Evolutionary conservation across 148 eudicot species (phyloP).

Genomic region (Amaranthus cruentus): DNA sequence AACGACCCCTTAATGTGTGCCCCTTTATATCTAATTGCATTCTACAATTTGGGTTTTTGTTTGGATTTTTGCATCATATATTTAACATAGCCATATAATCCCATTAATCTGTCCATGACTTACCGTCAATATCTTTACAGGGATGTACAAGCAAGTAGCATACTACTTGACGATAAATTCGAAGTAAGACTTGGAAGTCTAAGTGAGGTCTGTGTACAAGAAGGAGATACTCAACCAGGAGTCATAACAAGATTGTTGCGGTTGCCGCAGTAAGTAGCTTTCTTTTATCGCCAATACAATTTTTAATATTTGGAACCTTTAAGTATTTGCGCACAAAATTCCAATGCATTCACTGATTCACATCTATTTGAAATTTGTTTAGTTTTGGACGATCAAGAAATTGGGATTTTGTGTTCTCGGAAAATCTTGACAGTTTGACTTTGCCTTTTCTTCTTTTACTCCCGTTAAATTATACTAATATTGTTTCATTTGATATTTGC

Average conservation of each 20-base stretch:
- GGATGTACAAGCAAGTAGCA: conserved; percentile 97
- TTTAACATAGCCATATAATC: too few species aligned
- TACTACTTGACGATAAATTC: conserved; percentile 95
- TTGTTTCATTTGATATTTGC: conserved; percentile 35
- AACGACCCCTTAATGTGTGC: too few species aligned
- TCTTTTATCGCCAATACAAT: background rate
- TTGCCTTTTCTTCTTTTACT: background rate
- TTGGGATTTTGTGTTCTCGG: too few species aligned
- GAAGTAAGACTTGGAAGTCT: conserved; percentile 97
- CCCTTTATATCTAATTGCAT: too few species aligned
- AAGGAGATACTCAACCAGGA: conserved; percentile 76
- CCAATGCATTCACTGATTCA: background rate
- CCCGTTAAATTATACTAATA: conserved; percentile 9
- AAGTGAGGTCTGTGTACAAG: conserved; percentile 71
- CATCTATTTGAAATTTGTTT: too few species aligned
- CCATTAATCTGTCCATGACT: too few species aligned
- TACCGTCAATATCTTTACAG: conserved; percentile 26
- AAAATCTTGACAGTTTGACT: background rate
- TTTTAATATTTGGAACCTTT: background rate
- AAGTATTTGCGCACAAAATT: background rate
- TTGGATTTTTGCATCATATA: background rate
- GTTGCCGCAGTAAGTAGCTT: conserved; percentile 67
- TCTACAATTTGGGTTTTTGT: background rate
- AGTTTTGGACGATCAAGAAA: too few species aligned
- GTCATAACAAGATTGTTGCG: conserved; percentile 76